phyloP scores from a whole-genome alignment of 225 moss, liverwort and hornwort species.

The Rhytidiadelphus loreus region DNA sequence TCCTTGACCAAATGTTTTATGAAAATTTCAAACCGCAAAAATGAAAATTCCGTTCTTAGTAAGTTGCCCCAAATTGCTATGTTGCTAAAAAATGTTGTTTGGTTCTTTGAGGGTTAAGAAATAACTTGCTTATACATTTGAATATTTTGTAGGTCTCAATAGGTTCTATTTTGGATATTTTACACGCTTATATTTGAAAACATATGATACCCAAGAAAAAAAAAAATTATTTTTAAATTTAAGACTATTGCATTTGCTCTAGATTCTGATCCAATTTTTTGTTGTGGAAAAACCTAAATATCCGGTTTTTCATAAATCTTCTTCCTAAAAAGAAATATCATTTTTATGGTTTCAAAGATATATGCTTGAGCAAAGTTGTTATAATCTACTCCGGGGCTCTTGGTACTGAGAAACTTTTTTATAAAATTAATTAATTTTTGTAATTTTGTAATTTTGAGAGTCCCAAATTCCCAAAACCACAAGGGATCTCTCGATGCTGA shows the following conservation, averaged over 20 bases:
- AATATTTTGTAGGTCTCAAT: background rate
- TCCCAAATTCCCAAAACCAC: too few species aligned
- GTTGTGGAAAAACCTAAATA: background rate
- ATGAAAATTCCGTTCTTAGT: too few species aligned
- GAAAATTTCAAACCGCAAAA: too few species aligned
- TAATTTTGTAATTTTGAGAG: too few species aligned
- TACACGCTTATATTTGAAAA: background rate
- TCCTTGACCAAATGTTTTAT: too few species aligned
- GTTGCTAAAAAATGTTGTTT: too few species aligned
- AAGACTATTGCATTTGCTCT: background rate
- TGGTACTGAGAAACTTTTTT: too few species aligned
- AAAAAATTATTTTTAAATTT: background rate
- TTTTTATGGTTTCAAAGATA: background rate
- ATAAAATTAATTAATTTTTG: too few species aligned
- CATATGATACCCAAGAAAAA: background rate
- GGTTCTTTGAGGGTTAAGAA: background rate
- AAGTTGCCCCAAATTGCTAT: too few species aligned
- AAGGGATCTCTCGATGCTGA: too few species aligned
- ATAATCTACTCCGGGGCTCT: too few species aligned
- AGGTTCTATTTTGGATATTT: background rate
- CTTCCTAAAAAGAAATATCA: background rate
- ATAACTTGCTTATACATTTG: background rate
- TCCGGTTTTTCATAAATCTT: background rate
- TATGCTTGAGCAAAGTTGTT: too few species aligned
- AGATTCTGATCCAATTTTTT: background rate